Evolutionary conservation across 2,329 filamentous ascomycete species (phyloP), one percentile per base, ranked within the genome.

Genomic region (Aspergillus flavus): DNA sequence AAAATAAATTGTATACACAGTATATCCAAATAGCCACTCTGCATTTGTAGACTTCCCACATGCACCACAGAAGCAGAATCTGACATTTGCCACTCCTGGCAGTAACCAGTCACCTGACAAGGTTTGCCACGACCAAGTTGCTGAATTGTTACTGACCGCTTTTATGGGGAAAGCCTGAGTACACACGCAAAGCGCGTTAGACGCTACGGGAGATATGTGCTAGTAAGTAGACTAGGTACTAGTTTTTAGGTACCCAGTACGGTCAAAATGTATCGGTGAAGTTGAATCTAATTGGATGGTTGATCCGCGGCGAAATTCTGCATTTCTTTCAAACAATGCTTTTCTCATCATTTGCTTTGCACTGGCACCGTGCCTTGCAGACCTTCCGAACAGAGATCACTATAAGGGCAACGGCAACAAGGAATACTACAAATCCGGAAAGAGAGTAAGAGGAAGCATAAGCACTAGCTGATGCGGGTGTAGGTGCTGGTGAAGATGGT

Each of bases 391-490:
- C 52, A 34, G 67, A 59, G 32, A 71, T 56, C 48, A 70, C 59
- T 46, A 71, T 50, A 46, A 69, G 56, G 39, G 65, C 68, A 62
- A 68, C 53, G 50, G 69, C 59, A 58, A 71, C 56, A 34, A 67
- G 50, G 21, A 72, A 56, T 48, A 69, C 57, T 48, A 68, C 66
- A 21, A 71, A 54, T 36, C 63, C 43, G 62, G 62, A 46, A 62
- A 64, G 43, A 66, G 57, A 43, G 55, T 66, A 23, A 53, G 54
- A 61, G 62, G 55, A 48, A 52, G 48, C 48, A n/a, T 12, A 52
- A n/a, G 48, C 28, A 28, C 28, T 52, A 34, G 26, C 28, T n/a
- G 45, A 26, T 48, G 48, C 3, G 26, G 46, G 46, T 28, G 46
- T 19, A 21, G 48, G 28, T 43, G 59, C 50, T 43, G 61, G 57